Evolutionary conservation across 306 rosid genomes (phyloP).

Genomic region (Sophora flavescens): DNA sequence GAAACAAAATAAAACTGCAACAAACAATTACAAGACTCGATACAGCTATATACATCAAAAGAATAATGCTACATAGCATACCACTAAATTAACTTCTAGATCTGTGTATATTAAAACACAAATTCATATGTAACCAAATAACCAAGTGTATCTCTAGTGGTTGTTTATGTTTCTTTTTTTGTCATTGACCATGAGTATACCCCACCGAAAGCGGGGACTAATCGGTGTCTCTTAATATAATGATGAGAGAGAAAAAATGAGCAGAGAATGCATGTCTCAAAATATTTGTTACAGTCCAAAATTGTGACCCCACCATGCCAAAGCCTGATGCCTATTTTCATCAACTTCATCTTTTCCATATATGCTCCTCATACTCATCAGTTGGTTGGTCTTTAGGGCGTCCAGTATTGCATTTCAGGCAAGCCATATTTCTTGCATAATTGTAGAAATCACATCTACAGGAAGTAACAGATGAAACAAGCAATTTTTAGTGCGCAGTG

Average conservation of each 20-base stretch:
- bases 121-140: not conserved
- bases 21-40: not conserved
- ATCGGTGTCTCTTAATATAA: too few relatives aligned
- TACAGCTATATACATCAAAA: not conserved
- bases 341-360: conserved; percentile 60
- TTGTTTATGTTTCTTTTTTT: too few relatives aligned
- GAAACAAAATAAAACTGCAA: not conserved
- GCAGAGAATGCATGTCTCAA: too few relatives aligned
- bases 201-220: too few relatives aligned
- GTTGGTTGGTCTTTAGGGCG: conserved; percentile 49
- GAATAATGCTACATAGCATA: not conserved
- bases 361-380: conserved; percentile 49
- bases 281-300: conserved; percentile 11
- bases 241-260: too few relatives aligned
- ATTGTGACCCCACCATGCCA: not conserved
- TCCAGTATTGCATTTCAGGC: conserved; percentile 68
- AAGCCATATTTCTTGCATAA: conserved; percentile 56
- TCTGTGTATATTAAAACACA: conserved; percentile 3
- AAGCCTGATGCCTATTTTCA: not conserved
- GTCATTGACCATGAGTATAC: too few relatives aligned
- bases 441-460: conserved; percentile 81
- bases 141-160: not conserved
- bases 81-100: not conserved
- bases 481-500: not conserved
- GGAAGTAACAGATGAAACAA: conserved; percentile 17